Percentiles rank a stretch among this genome's conserved stretches.
phyloP scores from a whole-genome alignment of 2,329 filamentous ascomycete species.

The Camillea tinctor region DNA sequence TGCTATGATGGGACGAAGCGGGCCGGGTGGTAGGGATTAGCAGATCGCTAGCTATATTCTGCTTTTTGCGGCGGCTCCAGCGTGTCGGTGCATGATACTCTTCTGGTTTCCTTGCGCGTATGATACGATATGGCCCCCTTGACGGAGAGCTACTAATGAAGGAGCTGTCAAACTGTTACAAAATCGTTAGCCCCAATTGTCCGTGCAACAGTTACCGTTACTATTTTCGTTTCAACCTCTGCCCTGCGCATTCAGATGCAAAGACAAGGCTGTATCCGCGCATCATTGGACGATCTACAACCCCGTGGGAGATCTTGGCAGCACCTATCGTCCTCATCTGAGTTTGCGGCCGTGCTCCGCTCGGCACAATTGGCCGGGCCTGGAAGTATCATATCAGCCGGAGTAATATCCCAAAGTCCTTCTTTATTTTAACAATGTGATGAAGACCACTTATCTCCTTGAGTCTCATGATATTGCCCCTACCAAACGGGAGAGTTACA shows the following conservation, averaged over 20 bases:
- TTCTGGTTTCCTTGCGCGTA: neutral
- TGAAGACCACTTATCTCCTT: neutral
- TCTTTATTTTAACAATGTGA: neutral
- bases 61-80: neutral
- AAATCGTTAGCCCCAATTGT: neutral
- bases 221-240: neutral
- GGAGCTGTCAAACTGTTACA: neutral
- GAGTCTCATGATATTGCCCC: neutral
- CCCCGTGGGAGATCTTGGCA: neutral
- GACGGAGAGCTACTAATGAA: neutral
- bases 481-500: neutral
- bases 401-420: neutral
- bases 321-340: neutral
- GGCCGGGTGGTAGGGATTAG: neutral
- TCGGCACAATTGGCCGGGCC: neutral
- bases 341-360: neutral
- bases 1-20: neutral
- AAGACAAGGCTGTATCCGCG: neutral
- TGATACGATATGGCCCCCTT: neutral
- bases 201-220: neutral
- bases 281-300: neutral
- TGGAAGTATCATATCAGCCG: neutral
- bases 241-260: neutral
- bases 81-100: neutral
- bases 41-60: neutral